Percentiles rank a stretch among this genome's conserved stretches.
Evolutionary conservation across 2,329 filamentous ascomycete genomes (phyloP).

Genomic region (Dothideomycetes sp.): DNA sequence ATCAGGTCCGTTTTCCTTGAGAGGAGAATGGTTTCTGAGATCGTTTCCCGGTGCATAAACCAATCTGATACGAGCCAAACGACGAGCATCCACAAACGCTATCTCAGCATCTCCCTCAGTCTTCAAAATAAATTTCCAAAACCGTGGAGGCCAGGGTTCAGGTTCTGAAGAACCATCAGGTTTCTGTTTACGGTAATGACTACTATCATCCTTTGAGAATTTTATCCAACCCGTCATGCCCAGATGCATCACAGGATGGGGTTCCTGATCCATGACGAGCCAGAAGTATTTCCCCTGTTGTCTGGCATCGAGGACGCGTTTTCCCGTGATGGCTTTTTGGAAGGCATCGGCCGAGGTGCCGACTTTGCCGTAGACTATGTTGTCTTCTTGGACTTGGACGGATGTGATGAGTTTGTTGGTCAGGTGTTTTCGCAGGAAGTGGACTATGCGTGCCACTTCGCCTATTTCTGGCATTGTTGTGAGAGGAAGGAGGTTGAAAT

Average conservation of each 20-base stretch:
- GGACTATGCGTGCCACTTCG: slow-evolving; percentile 70
- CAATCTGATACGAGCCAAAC: slow-evolving; percentile 70
- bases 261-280: slow-evolving; percentile 65
- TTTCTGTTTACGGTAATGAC: slow-evolving; percentile 60
- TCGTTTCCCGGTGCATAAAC: slow-evolving; percentile 69
- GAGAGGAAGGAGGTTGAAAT: too few species aligned
- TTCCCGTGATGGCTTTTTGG: slow-evolving; percentile 62
- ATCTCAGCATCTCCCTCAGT: slow-evolving; percentile 45
- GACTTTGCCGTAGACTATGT: slow-evolving; percentile 81
- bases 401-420: slow-evolving; percentile 69
- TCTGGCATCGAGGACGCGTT: slow-evolving; percentile 60
- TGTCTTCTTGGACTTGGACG: slow-evolving; percentile 66
- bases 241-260: slow-evolving; percentile 59
- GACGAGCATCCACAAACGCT: slow-evolving; percentile 75
- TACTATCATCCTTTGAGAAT: slow-evolving; percentile 67
- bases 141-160: slow-evolving; percentile 74
- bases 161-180: slow-evolving; percentile 39
- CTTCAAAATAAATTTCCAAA: slow-evolving; percentile 75
- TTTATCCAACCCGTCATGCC: slow-evolving; percentile 70
- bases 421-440: slow-evolving; percentile 74
- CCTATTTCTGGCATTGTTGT: slow-evolving; percentile 41
- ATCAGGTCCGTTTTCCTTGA: slow-evolving; percentile 90
- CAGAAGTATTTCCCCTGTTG: slow-evolving; percentile 98
- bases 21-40: slow-evolving; percentile 66
- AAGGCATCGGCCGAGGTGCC: slow-evolving; percentile 72